Percentiles rank a stretch among this genome's conserved stretches.
Evolutionary conservation across 495 filamentous ascomycete species (phyloP).

Genomic region (Sphaerosporella brunnea): DNA sequence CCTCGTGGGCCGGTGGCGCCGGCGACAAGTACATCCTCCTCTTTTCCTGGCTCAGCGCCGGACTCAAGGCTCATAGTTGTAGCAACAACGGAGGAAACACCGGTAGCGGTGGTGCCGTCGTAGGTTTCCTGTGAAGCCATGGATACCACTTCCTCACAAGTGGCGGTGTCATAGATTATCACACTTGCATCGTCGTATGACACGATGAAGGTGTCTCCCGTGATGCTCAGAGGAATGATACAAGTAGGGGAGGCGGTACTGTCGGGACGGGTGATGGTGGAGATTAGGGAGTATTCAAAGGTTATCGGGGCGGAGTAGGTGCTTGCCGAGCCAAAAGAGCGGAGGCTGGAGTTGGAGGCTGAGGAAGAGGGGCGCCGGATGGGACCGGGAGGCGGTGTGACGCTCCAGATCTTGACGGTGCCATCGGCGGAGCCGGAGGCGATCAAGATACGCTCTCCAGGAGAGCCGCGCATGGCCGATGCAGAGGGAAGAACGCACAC

Average conservation of each 20-base stretch:
- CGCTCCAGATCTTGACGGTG: conserved; percentile 79
- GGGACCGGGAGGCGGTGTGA: conserved; percentile 48
- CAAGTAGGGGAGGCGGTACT: conserved; percentile 65
- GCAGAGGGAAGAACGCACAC: conserved; percentile 84
- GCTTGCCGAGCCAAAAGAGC: not conserved
- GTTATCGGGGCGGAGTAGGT: conserved; percentile 32
- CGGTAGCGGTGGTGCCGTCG: conserved; percentile 62
- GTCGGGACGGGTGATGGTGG: conserved; percentile 56
- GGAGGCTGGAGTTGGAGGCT: not conserved
- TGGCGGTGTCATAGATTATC: conserved; percentile 75
- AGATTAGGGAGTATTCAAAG: conserved; percentile 50
- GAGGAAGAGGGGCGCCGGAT: conserved; percentile 1
- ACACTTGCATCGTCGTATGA: conserved; percentile 80
- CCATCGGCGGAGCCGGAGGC: conserved; percentile 86
- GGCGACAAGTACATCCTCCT: conserved; percentile 50
- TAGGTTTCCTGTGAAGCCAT: conserved; percentile 93
- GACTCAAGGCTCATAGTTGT: conserved; percentile 55
- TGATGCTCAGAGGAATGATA: conserved; percentile 67
- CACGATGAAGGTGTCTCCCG: conserved; percentile 86
- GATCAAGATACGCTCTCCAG: conserved; percentile 66
- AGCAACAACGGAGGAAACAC: conserved; percentile 82
- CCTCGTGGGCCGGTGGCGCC: conserved; percentile 71
- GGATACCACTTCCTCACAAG: conserved; percentile 72
- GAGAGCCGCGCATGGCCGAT: conserved; percentile 55
- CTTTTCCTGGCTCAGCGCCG: conserved; percentile 37